Evolutionary conservation across 306 rosid genomes (phyloP), one percentile per base, ranked within the genome.

Genomic region (Casuarina equisetifolia): DNA sequence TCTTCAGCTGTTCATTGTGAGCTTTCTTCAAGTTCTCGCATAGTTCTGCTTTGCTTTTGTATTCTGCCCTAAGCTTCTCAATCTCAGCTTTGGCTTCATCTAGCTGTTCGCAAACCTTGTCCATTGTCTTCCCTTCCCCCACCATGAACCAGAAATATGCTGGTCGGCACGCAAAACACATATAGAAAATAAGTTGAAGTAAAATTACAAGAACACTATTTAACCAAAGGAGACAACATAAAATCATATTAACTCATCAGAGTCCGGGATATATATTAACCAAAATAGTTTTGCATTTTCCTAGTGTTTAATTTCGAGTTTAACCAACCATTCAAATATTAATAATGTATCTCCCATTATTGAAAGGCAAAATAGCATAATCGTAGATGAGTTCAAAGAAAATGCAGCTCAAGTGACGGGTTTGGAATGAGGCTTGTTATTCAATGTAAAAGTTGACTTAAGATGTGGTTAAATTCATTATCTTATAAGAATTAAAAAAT

Each of bases 41-140:
- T 38, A 83, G 78, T 50, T 86, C 90, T 59, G 81, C 76, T 75
- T 88, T 88, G 19, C 67, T 84, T 81, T 85, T 85, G 54, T 82
- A 76, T 79, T 91, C 93, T 76, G 76, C 85, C 72, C 74, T 89
- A 54, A 89, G 91, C 86, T 78, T 87, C 77, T 82, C 91, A 32
- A 87, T 84, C 85, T 92, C 89, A 17, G 89, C 78, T 75, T 90
- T 90, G 38, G 90, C 90, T 58, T 87, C 92, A 57, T 88, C 95
- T 1, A 91, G 90, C 83, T 91, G 92, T 86, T 79, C 88, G 76
- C 73, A 89, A 51, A 89, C 83, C 53, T 78, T 87, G 19, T 82
- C 95, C 97, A 90, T 89, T 32, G 81, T 81, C 80, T 72, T 82
- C 43, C 63, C 46, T 53, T 58, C 77, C 77, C 52, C 78, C 63